These are phyloP conservation scores for Capronia epimyces DNA, from an alignment of 2,329 filamentous ascomycete species.

Conservation along the genomic window DNA sequence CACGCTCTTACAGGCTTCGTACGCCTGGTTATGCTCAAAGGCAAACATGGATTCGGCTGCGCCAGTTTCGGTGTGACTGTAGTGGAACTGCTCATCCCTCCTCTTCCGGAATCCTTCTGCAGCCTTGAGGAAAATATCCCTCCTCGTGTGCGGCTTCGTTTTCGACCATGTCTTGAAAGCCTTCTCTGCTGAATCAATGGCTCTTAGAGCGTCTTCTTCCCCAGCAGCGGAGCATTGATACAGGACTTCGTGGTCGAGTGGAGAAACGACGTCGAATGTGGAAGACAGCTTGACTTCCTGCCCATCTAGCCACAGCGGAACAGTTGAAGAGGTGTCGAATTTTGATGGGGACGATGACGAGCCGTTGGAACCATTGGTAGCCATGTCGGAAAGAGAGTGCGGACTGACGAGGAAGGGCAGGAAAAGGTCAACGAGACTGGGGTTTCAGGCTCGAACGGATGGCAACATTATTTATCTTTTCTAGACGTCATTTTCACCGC, in stretches of 20 bases:
- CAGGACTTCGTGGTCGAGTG: constrained; percentile 49
- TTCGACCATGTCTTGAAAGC: constrained; percentile 67
- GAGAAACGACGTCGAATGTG: constrained; percentile 51
- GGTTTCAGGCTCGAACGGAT: too few relatives aligned
- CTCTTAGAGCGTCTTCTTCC: constrained; percentile 51
- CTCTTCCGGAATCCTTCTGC: constrained; percentile 58
- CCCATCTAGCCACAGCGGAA: constrained; percentile 43
- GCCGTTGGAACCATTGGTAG: constrained; percentile 19
- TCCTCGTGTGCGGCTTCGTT: constrained; percentile 55
- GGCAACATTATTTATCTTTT: too few relatives aligned
- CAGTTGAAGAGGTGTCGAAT: constrained; percentile 29
- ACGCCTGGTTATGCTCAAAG: constrained; percentile 28
- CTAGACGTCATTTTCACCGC: too few relatives aligned
- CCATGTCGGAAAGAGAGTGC: constrained; percentile 4
- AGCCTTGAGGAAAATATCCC: constrained; percentile 64
- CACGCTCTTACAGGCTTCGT: constrained; percentile 19
- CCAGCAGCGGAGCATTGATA: constrained; percentile 55
- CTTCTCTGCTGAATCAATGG: constrained; percentile 55
- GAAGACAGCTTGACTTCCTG: constrained; percentile 38
- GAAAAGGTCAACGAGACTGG: not conserved
- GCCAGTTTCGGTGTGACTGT: constrained; percentile 57
- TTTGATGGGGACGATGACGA: constrained; percentile 10
- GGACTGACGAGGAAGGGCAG: not conserved
- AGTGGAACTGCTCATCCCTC: constrained; percentile 54
- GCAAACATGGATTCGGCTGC: constrained; percentile 38